Base-by-base conservation (phyloP, 768 basidiomycete species). In the Pulveroboletus frians region DNA sequence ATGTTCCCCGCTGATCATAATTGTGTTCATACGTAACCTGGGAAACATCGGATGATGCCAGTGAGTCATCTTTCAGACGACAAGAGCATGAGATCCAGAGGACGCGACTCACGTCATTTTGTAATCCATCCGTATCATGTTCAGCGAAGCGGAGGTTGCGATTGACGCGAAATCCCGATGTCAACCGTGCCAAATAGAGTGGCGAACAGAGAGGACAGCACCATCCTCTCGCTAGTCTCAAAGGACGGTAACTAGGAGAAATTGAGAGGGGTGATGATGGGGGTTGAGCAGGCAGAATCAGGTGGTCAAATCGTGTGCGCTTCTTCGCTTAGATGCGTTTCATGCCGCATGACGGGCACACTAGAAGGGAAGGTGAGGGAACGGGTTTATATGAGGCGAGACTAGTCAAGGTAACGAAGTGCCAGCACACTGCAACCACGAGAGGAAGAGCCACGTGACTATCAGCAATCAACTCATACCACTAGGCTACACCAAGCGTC, bases 1-100 rank as follows among this genome's bases (percentile, higher is more conserved):
- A 7, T 80, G 71, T 53, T 81, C 78, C 6, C 78, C 80, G 1
- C 75, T 68, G 39, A 84, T 76, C 58, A 71, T 81, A 7, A 84
- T 67, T 1, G 80, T 79, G 73, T 39, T 75, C 62, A 59, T 84
- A 84, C 3, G 76, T 75, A 15, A 81, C 78, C 63, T 64, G 45
- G 34, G 37, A 44, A 18, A 46, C 11, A 8, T 20, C 13, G 15
- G 20, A 35, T 10, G 9, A 50, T 18, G 4, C 15, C 20, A 44
- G 32, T 29, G 27, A 58, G 32, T 5, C 34, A 30, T n/a, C 35
- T 26, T 26, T 47, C 36, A 7, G 30, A 45, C 9, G 13, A 38
- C 20, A 14, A 56, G 18, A 9, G 13, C 3, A 42, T 14, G 17
- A 20, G 38, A n/a, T 14, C 21, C 21, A 14, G 38, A 29, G 13